Conservation (phyloP, 257 asterid genomes). For the Anisodus tanguticus region DNA sequence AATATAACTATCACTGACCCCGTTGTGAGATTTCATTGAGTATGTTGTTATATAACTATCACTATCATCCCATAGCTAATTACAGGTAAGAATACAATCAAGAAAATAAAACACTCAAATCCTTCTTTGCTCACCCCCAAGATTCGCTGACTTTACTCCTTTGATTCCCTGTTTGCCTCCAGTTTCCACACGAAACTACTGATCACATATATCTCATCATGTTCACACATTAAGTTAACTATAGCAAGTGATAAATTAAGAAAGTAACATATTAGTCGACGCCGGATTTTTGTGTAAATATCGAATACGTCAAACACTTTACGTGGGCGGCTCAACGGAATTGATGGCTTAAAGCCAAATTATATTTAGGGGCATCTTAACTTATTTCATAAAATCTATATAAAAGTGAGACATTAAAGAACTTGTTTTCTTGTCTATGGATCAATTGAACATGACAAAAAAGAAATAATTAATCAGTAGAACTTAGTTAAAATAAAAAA, state of each 20-base stretch:
- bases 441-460: too few relatives aligned
- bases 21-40: too few relatives aligned
- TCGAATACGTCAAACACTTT: too few relatives aligned
- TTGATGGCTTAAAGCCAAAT: too few relatives aligned
- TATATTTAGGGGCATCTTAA: too few relatives aligned
- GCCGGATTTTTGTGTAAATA: neutral
- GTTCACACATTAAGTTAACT: neutral
- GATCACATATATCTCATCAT: too few relatives aligned
- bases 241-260: neutral
- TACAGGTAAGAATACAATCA: conserved; percentile 35
- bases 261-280: neutral
- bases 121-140: conserved; percentile 42
- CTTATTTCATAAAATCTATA: too few relatives aligned
- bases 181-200: neutral
- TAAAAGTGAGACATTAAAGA: too few relatives aligned
- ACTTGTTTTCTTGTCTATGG: too few relatives aligned
- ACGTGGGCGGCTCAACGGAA: too few relatives aligned
- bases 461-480: too few relatives aligned
- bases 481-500: too few relatives aligned
- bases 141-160: conserved; percentile 35
- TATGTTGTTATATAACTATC: conserved; percentile 46
- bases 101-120: conserved; percentile 37
- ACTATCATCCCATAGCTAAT: conserved; percentile 40
- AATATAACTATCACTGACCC: conserved; percentile 53
- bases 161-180: neutral